Base-by-base conservation (phyloP, 495 filamentous ascomycete genomes). In the Aspergillus funiculosus region DNA sequence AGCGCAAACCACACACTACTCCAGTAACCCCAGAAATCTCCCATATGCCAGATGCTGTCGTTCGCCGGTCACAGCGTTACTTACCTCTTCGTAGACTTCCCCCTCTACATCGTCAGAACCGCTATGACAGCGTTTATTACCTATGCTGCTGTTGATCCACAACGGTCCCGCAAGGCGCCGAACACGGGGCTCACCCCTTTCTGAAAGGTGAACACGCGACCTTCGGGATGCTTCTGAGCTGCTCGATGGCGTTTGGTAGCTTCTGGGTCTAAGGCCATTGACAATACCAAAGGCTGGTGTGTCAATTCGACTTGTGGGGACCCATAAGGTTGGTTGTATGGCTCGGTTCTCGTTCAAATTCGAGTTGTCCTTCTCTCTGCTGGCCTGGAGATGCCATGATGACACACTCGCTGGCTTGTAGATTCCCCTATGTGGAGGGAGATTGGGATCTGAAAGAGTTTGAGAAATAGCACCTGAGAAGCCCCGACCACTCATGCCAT, bases 11-110 rank as follows among this genome's bases (percentile, higher is more conserved):
- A 35, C 3, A 17, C 3, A 6, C n/a, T 17, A 27, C 14, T 40
- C 1, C 24, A 25, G 2, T 14, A 6, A n/a, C 11, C 10, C 20
- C 18, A 15, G 2, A 24, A 28, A 35, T 2, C 7, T 13, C 14
- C 29, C 30, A 35, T 36, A 41, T 8, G n/a, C 13, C 39, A 41
- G 6, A 10, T 30, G 39, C 14, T 30, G 25, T 10, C 47, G 36
- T 29, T 60, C 57, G 0, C 61, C 61, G 1, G 61, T 60, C 11
- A 64, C 21, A 1, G 41, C 36, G 21, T 62, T 58, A 28, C 34
- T 36, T 6, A 64, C 36, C 29, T 62, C 59, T 29, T 62, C 59
- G 29, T 57, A 64, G 5, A 64, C 59, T 17, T 58, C 50, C 1
- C 52, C 54, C 7, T 46, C 39, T 13, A 39, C 13, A 3, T 40